phyloP scores from a whole-genome alignment of 306 rosid genomes.

The Castanopsis chinensis region DNA sequence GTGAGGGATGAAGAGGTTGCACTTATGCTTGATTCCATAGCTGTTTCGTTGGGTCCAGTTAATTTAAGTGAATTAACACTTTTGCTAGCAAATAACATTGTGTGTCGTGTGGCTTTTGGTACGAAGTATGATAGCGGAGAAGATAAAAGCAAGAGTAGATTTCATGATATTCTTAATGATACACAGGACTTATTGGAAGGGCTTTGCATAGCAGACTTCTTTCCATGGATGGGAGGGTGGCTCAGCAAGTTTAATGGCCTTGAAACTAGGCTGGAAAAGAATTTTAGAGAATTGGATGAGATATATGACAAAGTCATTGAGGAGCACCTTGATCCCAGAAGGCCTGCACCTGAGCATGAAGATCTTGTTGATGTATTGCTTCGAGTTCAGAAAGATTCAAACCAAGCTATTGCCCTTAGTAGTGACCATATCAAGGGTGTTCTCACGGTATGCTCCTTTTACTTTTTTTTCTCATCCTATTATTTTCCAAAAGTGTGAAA shows the following conservation, averaged over 20 bases:
- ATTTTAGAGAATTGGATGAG: constrained; percentile 26
- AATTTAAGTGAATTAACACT: constrained; percentile 20
- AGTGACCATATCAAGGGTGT: constrained; percentile 32
- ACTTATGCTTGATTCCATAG: constrained; percentile 10
- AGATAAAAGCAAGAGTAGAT: not conserved
- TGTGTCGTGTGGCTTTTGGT: constrained; percentile 20
- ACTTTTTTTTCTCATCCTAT: not conserved
- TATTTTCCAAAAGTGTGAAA: not conserved
- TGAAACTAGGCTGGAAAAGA: constrained; percentile 29
- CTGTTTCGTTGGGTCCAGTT: not conserved
- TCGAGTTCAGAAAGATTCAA: constrained; percentile 35
- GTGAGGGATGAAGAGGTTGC: constrained; percentile 29
- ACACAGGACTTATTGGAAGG: constrained; percentile 14
- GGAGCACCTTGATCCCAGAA: constrained; percentile 28
- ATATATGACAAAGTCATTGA: constrained; percentile 41
- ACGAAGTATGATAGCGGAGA: constrained; percentile 16
- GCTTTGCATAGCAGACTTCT: constrained; percentile 13
- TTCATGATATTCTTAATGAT: constrained; percentile 9
- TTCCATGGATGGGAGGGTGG: constrained; percentile 31
- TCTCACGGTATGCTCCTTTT: constrained; percentile 19
- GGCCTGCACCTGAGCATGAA: constrained; percentile 19
- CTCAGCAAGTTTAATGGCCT: constrained; percentile 32
- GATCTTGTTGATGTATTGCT: constrained; percentile 45
- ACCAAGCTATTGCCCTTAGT: constrained; percentile 9
- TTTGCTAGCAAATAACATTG: constrained; percentile 10